Evolutionary conservation across 192 early-diverging fungal genomes (phyloP).

Genomic region (Phlyctochytrium planicorne): DNA sequence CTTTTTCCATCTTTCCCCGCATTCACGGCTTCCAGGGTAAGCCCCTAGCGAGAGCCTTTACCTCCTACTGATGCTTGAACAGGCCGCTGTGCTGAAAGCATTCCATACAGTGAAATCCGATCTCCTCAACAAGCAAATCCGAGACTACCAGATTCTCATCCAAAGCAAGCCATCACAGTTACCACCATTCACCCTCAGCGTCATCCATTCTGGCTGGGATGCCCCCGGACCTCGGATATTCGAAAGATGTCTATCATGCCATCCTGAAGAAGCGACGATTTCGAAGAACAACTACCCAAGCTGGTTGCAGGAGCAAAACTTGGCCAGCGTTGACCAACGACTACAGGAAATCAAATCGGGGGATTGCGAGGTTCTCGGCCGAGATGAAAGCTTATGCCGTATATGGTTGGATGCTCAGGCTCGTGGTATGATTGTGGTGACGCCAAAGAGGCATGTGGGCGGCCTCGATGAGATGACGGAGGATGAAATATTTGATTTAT

Average conservation of each 20-base stretch:
- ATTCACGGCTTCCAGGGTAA: no score
- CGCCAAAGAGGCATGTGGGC: conserved; percentile 15
- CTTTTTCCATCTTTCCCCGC: no score
- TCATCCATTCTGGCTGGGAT: neutral
- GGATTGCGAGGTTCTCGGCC: neutral
- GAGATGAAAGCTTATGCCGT: neutral
- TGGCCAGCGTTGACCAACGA: neutral
- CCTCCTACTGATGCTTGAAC: no score
- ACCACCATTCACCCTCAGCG: neutral
- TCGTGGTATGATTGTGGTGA: conserved; percentile 14
- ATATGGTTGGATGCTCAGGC: conserved; percentile 23
- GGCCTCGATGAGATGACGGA: conserved; percentile 14
- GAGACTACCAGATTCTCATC: conserved; percentile 2
- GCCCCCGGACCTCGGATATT: neutral
- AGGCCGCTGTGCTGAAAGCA: neutral
- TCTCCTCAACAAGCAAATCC: neutral
- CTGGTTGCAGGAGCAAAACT: neutral
- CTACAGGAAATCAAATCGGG: neutral
- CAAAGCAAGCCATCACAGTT: neutral
- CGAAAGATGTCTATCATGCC: neutral
- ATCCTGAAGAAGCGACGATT: neutral
- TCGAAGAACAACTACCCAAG: neutral
- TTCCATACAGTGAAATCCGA: neutral
- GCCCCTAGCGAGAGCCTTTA: no score
- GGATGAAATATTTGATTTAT: neutral